Conservation (phyloP, 495 filamentous ascomycete genomes). For the Aspergillus sparsus region DNA sequence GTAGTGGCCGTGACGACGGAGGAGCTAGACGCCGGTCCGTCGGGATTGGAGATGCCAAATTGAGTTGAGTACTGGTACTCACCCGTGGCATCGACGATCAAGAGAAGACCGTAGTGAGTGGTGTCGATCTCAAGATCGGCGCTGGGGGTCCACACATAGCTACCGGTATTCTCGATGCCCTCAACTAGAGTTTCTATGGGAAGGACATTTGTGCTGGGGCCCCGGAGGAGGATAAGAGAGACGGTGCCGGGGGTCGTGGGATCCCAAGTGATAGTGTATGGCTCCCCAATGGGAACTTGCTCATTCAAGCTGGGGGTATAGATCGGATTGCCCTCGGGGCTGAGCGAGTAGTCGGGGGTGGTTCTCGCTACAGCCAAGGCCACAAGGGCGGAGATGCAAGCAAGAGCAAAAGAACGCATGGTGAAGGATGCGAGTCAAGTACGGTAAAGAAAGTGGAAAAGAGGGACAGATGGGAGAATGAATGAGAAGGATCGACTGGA, state of each 20-base stretch:
- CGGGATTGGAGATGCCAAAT: constrained; percentile 62
- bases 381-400: constrained; percentile 50
- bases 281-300: constrained; percentile 54
- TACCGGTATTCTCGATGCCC: constrained; percentile 58
- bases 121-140: constrained; percentile 47
- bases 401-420: constrained; percentile 54
- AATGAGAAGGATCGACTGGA: too few species aligned
- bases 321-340: constrained; percentile 61
- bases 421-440: too few species aligned
- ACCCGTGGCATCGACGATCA: constrained; percentile 63
- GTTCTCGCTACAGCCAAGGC: constrained; percentile 56
- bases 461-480: too few species aligned
- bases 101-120: constrained; percentile 65
- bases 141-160: constrained; percentile 57
- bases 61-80: constrained; percentile 70
- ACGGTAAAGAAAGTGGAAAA: too few species aligned
- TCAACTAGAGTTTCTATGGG: constrained; percentile 58
- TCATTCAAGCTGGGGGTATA: constrained; percentile 50
- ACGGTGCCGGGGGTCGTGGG: constrained; percentile 49
- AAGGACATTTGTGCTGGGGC: constrained; percentile 57
- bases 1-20: too few species aligned
- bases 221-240: constrained; percentile 64
- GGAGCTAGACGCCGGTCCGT: constrained; percentile 19
- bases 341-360: constrained; percentile 46
- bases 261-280: constrained; percentile 64